Evolutionary conservation across 805 yeast genomes (phyloP).

Genomic region (Naumovozyma baii): DNA sequence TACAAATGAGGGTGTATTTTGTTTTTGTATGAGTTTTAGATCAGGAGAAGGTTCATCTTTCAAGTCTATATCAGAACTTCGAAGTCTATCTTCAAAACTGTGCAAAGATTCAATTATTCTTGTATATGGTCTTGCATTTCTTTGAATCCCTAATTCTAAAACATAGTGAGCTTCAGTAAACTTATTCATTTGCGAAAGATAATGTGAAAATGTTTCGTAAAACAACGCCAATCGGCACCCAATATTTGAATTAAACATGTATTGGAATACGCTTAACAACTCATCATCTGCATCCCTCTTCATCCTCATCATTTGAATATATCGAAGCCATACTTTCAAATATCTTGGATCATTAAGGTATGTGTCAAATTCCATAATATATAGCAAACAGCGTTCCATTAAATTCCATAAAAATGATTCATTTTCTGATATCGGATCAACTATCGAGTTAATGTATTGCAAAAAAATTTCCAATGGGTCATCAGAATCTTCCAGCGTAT

Average conservation of each 20-base stretch:
- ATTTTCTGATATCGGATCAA: conserved; percentile 44
- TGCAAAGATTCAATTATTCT: conserved; percentile 29
- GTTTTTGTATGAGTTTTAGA: not conserved
- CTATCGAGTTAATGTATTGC: conserved; percentile 66
- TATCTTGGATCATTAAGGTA: conserved; percentile 81
- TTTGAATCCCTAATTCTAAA: conserved; percentile 31
- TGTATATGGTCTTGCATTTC: conserved; percentile 54
- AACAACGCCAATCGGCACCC: conserved; percentile 58
- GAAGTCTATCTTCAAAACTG: conserved; percentile 9
- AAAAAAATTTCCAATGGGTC: conserved; percentile 74
- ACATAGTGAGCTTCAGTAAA: conserved; percentile 12
- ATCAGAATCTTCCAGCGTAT: conserved; percentile 51
- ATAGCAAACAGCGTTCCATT: conserved; percentile 62
- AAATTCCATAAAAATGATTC: conserved; percentile 34
- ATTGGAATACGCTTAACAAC: conserved; percentile 61
- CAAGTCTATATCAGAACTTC: conserved; percentile 8
- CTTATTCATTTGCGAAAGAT: conserved; percentile 10
- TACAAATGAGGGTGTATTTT: not conserved
- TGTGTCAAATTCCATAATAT: conserved; percentile 51
- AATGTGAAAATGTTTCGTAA: conserved; percentile 71
- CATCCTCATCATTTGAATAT: conserved; percentile 35
- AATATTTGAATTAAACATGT: conserved; percentile 59
- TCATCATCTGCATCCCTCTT: conserved; percentile 29
- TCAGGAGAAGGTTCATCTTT: conserved; percentile 1
- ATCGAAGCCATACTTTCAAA: conserved; percentile 71